Conservation (phyloP, 1,139 yeast species). For the Trichomonascaceae sp. region DNA sequence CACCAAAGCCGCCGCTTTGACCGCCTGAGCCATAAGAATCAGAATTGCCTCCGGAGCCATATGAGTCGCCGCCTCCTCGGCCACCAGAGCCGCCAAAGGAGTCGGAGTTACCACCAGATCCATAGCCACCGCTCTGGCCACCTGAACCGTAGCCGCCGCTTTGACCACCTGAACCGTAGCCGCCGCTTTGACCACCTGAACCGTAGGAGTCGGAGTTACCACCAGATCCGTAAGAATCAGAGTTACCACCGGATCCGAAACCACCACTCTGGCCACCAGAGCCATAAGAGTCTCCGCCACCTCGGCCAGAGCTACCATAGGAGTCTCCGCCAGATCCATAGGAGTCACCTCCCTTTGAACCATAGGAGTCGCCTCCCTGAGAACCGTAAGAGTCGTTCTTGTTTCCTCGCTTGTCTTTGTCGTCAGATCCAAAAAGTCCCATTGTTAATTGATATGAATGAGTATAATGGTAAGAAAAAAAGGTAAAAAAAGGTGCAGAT, state of each 20-base stretch:
- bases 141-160: constrained; percentile 18
- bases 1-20: constrained; percentile 27
- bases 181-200: constrained; percentile 12
- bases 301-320: no score
- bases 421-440: background rate
- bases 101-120: constrained; percentile 19
- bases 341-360: constrained; percentile 20
- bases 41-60: constrained; percentile 16
- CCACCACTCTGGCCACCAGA: constrained; percentile 15
- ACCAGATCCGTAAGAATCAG: constrained; percentile 21
- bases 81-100: constrained; percentile 16
- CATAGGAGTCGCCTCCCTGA: constrained; percentile 25
- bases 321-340: constrained; percentile 17
- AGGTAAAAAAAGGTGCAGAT: background rate
- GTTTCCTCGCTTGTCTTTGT: constrained; percentile 4
- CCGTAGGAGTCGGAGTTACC: constrained; percentile 20
- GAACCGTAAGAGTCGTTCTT: constrained; percentile 17
- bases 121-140: constrained; percentile 24
- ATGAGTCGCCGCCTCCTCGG: constrained; percentile 17
- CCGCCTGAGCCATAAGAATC: constrained; percentile 17
- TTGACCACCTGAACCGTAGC: constrained; percentile 20
- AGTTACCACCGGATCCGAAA: constrained; percentile 20
- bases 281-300: constrained; percentile 18
- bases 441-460: background rate
- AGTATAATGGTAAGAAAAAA: background rate